Evolutionary conservation across 176 grass and related monocot species (phyloP).

Genomic region (Zoysia japonica): DNA sequence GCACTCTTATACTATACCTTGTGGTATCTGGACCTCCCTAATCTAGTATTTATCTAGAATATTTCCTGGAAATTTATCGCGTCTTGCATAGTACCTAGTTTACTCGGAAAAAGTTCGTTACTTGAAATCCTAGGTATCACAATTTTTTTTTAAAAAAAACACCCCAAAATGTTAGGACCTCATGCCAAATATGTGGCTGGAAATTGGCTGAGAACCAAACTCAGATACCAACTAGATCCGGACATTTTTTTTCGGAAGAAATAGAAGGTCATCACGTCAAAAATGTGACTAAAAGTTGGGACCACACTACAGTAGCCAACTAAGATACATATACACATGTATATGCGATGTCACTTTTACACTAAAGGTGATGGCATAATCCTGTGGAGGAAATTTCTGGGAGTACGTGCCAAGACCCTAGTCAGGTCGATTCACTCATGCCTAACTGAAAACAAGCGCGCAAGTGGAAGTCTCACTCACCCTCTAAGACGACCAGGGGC

Average conservation of each 20-base stretch:
- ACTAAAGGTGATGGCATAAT: not conserved
- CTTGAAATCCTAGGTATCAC: constrained; percentile 22
- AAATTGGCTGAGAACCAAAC: not conserved
- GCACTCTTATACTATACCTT: not conserved
- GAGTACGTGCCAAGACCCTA: not conserved
- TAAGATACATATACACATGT: constrained; percentile 4
- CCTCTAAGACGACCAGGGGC: not conserved
- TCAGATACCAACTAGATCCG: not conserved
- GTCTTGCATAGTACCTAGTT: not conserved
- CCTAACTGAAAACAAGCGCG: not conserved
- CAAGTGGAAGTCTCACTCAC: not conserved
- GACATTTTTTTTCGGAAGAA: not conserved
- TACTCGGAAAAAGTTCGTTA: constrained; percentile 12
- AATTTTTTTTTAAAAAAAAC: not conserved
- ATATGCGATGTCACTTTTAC: not conserved
- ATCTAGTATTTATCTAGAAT: constrained; percentile 2
- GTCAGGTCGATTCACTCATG: constrained; percentile 5
- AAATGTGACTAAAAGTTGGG: not conserved
- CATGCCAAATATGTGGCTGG: constrained; percentile 40
- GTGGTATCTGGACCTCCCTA: not conserved
- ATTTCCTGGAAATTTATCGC: not conserved
- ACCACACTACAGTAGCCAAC: not conserved
- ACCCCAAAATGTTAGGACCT: constrained; percentile 12
- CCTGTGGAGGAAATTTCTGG: not conserved
- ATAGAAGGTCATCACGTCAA: not conserved